Conservation (phyloP, 2,329 filamentous ascomycete genomes). For the Colletotrichum sansevieriae region DNA sequence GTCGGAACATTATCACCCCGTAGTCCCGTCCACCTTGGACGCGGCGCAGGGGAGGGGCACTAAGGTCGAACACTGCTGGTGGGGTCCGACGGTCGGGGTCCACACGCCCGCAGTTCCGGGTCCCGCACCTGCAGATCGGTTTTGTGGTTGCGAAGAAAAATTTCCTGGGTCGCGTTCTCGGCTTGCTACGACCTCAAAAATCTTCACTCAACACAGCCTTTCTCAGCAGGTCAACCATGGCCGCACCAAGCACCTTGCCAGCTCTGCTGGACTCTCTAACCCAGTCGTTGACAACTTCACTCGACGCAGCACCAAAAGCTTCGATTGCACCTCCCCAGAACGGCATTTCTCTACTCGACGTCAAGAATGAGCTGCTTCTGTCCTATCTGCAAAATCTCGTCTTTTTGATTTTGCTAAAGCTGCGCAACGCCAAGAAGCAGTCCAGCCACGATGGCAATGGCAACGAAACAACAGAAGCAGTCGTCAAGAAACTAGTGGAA, state of each 20-base stretch:
- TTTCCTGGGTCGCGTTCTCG: constrained; percentile 23
- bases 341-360: constrained; percentile 93
- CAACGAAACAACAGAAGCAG: constrained; percentile 69
- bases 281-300: constrained; percentile 71
- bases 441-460: constrained; percentile 48
- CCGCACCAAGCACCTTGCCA: constrained; percentile 63
- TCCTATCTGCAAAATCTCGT: constrained; percentile 96
- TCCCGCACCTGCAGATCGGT: constrained; percentile 37
- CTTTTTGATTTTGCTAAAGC: constrained; percentile 85
- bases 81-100: background rate
- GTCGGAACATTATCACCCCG: constrained; percentile 30
- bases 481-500: constrained; percentile 90
- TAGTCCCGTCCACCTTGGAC: no score
- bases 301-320: constrained; percentile 75
- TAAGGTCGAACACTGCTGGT: background rate
- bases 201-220: background rate
- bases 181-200: constrained; percentile 5
- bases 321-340: constrained; percentile 81
- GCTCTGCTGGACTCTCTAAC: constrained; percentile 67
- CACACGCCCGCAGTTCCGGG: constrained; percentile 9
- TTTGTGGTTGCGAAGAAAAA: constrained; percentile 31
- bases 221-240: constrained; percentile 52
- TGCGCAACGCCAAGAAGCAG: constrained; percentile 68
- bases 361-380: constrained; percentile 97
- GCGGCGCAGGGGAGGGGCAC: constrained; percentile 12